These are phyloP conservation scores for Entomortierella parvispora DNA, from an alignment of 192 early-diverging fungal species.

Conservation along the genomic window DNA sequence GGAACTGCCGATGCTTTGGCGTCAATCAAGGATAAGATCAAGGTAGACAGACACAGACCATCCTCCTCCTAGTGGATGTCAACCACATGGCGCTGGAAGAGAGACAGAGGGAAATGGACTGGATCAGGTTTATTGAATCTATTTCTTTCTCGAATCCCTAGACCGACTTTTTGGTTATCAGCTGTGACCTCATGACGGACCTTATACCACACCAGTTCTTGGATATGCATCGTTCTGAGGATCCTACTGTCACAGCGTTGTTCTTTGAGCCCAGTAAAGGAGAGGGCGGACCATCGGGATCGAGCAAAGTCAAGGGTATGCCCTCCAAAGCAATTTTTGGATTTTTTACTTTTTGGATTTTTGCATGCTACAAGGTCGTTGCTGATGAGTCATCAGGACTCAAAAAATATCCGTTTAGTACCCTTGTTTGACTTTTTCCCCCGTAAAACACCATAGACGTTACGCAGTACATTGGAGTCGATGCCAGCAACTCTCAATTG, in stretches of 20 bases:
- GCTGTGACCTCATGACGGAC: constrained; percentile 92
- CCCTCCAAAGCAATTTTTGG: not conserved
- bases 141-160: constrained; percentile 8
- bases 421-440: too few relatives aligned
- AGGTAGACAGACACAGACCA: constrained; percentile 57
- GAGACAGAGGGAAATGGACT: not conserved
- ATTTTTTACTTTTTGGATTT: not conserved
- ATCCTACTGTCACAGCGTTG: constrained; percentile 83
- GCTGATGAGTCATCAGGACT: not conserved
- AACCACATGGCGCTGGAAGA: not conserved
- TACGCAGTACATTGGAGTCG: constrained; percentile 64
- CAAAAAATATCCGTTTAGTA: too few relatives aligned
- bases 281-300: constrained; percentile 70
- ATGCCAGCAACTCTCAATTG: constrained; percentile 54
- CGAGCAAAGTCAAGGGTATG: constrained; percentile 56
- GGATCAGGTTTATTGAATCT: not conserved
- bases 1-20: constrained; percentile 90
- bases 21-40: constrained; percentile 83
- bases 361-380: not conserved
- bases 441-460: constrained; percentile 21
- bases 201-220: constrained; percentile 84
- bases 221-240: constrained; percentile 82
- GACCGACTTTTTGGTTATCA: constrained; percentile 92
- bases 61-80: not conserved
- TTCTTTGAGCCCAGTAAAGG: constrained; percentile 83